A percentile compares a stretch with the other conserved stretches of the same genome.
Conservation (phyloP, 768 basidiomycete genomes). For the Suillus variegatus region DNA sequence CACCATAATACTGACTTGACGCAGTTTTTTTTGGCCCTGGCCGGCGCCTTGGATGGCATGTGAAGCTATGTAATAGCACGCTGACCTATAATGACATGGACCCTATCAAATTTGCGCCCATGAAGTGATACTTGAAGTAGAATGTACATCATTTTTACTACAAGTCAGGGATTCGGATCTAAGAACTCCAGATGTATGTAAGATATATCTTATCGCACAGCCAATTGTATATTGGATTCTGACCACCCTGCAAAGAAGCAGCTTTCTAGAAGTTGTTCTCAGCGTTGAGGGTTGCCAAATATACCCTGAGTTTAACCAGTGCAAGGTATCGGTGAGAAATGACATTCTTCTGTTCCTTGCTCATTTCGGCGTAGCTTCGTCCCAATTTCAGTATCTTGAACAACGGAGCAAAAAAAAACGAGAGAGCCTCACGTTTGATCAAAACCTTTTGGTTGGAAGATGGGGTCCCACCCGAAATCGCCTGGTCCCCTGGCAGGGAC, state of each 20-base stretch:
- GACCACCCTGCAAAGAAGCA: background rate
- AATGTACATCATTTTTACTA: background rate
- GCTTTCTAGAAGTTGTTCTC: background rate
- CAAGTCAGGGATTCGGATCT: background rate
- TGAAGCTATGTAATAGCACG: background rate
- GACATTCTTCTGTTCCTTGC: conserved; percentile 57
- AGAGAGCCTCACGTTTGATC: conserved; percentile 66
- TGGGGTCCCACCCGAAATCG: conserved; percentile 89
- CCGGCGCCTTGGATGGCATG: background rate
- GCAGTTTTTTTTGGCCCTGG: background rate
- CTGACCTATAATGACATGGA: background rate
- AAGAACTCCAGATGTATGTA: background rate
- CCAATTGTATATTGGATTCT: background rate
- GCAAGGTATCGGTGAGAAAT: conserved; percentile 70
- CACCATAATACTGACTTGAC: background rate
- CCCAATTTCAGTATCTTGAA: background rate
- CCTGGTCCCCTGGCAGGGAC: conserved; percentile 80
- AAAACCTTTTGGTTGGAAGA: conserved; percentile 77
- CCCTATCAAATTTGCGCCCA: background rate
- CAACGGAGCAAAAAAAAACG: background rate
- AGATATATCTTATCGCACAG: background rate
- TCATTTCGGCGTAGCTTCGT: conserved; percentile 69
- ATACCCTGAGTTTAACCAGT: conserved; percentile 53
- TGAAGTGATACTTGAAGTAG: background rate
- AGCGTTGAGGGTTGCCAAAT: conserved; percentile 30